These are phyloP conservation scores for Candida easanensis DNA, from an alignment of 805 yeast species.

Conservation along the genomic window DNA sequence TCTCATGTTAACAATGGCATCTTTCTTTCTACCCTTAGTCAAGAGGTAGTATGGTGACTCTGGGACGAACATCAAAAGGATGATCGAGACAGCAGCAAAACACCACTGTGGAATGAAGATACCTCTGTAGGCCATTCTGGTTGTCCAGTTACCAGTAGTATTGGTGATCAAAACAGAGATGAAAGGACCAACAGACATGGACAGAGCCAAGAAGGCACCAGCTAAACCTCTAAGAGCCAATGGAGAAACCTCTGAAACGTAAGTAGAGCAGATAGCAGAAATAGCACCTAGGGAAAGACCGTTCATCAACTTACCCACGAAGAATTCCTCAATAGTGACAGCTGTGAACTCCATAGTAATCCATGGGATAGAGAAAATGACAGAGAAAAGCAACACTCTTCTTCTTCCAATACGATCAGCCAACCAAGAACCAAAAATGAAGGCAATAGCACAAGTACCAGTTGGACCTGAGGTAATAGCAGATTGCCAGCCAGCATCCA, in stretches of 20 bases:
- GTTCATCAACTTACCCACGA: slow-evolving; percentile 38
- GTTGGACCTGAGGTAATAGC: slow-evolving; percentile 32
- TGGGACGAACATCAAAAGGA: slow-evolving; percentile 35
- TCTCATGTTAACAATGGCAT: slow-evolving; percentile 31
- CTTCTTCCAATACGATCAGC: slow-evolving; percentile 36
- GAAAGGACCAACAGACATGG: slow-evolving; percentile 37
- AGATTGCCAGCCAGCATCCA: slow-evolving; percentile 42
- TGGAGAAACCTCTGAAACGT: slow-evolving; percentile 40
- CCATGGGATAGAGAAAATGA: slow-evolving; percentile 31
- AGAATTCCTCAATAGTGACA: slow-evolving; percentile 32
- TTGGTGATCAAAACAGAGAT: slow-evolving; percentile 29
- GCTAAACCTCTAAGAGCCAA: slow-evolving; percentile 36
- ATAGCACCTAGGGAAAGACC: slow-evolving; percentile 41
- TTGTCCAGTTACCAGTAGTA: slow-evolving; percentile 13
- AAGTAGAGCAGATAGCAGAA: slow-evolving; percentile 34
- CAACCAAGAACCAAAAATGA: slow-evolving; percentile 14
- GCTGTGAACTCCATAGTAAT: slow-evolving; percentile 39
- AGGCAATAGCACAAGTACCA: slow-evolving; percentile 32
- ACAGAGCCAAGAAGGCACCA: slow-evolving; percentile 35
- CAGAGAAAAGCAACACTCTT: slow-evolving; percentile 28
- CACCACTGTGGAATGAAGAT: slow-evolving; percentile 29
- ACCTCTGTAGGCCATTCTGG: slow-evolving; percentile 31
- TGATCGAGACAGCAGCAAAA: slow-evolving; percentile 17
- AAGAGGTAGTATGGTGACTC: slow-evolving; percentile 44
- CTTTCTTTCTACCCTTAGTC: slow-evolving; percentile 30